phyloP scores from a whole-genome alignment of 2,329 filamentous ascomycete genomes.

The Grosmannia clavigera region DNA sequence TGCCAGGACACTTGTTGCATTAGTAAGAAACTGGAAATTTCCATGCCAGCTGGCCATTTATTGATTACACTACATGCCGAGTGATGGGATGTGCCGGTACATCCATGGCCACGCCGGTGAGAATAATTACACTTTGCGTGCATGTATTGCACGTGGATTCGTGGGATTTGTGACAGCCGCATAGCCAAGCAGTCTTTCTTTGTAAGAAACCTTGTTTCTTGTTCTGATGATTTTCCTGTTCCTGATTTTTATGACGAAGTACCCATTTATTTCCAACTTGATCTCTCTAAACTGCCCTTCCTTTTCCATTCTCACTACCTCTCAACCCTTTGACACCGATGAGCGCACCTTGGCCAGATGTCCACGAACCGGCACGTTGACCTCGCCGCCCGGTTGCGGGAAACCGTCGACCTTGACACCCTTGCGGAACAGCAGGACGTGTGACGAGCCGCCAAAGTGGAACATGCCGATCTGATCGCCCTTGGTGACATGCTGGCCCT shows the following conservation, averaged over 20 bases:
- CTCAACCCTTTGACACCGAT: background rate
- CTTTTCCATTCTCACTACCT: too few species aligned
- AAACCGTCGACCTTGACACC: constrained; percentile 34
- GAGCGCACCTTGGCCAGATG: constrained; percentile 16
- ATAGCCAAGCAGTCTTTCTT: too few species aligned
- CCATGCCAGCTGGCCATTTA: background rate
- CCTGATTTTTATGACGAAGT: too few species aligned
- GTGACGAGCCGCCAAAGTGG: constrained; percentile 63
- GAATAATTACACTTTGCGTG: too few species aligned
- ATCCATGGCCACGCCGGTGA: background rate
- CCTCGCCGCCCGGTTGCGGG: constrained; percentile 16
- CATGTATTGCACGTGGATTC: too few species aligned
- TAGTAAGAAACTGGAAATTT: background rate
- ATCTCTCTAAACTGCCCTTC: too few species aligned
- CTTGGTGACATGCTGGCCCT: constrained; percentile 54
- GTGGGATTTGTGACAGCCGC: too few species aligned
- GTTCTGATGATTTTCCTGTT: too few species aligned
- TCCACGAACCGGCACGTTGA: constrained; percentile 22
- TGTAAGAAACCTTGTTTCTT: too few species aligned
- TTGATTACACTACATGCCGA: background rate
- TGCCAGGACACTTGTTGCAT: background rate
- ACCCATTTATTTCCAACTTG: too few species aligned
- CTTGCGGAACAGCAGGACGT: constrained; percentile 54
- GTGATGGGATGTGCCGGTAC: background rate
- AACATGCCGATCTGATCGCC: constrained; percentile 68